These are phyloP conservation scores for Colletotrichum sansevieriae DNA, from an alignment of 2,329 filamentous ascomycete genomes.

Conservation along the genomic window DNA sequence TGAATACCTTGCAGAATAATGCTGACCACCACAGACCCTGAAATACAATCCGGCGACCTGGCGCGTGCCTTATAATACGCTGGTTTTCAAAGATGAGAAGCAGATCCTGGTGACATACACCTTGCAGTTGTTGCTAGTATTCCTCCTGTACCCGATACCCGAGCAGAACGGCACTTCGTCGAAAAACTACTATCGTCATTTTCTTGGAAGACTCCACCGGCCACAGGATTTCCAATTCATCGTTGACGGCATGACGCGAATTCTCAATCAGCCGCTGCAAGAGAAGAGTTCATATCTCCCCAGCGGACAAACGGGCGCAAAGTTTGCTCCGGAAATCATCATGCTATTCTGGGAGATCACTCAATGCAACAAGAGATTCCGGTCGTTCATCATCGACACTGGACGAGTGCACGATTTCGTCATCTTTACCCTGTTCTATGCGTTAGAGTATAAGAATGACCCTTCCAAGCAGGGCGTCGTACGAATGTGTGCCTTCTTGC, in stretches of 20 bases:
- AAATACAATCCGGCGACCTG: slow-evolving; percentile 97
- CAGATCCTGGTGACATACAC: slow-evolving; percentile 93
- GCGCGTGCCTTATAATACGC: slow-evolving; percentile 93
- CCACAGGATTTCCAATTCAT: slow-evolving; percentile 98
- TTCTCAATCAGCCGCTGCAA: slow-evolving; percentile 92
- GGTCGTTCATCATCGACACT: slow-evolving; percentile 96
- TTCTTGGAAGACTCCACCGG: slow-evolving; percentile 88
- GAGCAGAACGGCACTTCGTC: slow-evolving; percentile 76
- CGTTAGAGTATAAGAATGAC: slow-evolving; percentile 89
- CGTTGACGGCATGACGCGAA: slow-evolving; percentile 91
- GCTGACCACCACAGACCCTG: slow-evolving; percentile 72
- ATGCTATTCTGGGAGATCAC: slow-evolving; percentile 98
- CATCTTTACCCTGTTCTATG: slow-evolving; percentile 90
- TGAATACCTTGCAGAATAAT: neutral
- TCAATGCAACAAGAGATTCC: slow-evolving; percentile 97
- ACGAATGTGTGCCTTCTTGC: slow-evolving; percentile 95
- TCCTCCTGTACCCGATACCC: slow-evolving; percentile 89
- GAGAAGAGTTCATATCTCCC: slow-evolving; percentile 90
- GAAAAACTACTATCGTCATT: slow-evolving; percentile 96
- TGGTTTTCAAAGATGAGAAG: slow-evolving; percentile 91
- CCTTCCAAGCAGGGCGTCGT: slow-evolving; percentile 91
- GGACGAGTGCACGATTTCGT: slow-evolving; percentile 94
- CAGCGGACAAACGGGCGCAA: slow-evolving; percentile 81
- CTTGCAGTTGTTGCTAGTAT: slow-evolving; percentile 87
- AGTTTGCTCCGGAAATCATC: slow-evolving; percentile 94